Evolutionary conservation across 2,329 filamentous ascomycete genomes (phyloP).

Genomic region (Fusarium phyllophilum): DNA sequence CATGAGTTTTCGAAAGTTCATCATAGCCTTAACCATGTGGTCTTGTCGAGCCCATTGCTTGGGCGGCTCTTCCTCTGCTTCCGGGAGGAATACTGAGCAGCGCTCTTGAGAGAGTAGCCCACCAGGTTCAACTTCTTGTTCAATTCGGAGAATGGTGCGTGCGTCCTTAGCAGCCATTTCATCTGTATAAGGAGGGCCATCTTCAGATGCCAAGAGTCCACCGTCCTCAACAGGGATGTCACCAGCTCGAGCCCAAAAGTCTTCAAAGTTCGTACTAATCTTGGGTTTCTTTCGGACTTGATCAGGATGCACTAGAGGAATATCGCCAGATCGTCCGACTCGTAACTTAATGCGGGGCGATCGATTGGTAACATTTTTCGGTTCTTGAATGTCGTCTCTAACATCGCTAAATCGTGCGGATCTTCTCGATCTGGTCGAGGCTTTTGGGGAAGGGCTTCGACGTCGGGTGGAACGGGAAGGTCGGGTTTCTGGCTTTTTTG

Average conservation of each 20-base stretch:
- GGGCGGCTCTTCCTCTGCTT: slow-evolving; percentile 76
- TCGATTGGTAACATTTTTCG: slow-evolving; percentile 41
- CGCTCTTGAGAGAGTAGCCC: slow-evolving; percentile 76
- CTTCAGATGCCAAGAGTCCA: slow-evolving; percentile 64
- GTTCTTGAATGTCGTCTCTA: slow-evolving; percentile 23
- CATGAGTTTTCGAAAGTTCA: slow-evolving; percentile 84
- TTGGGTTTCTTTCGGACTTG: slow-evolving; percentile 65
- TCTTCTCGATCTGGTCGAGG: slow-evolving; percentile 56
- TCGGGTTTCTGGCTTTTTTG: slow-evolving; percentile 47
- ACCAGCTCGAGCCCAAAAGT: slow-evolving; percentile 65
- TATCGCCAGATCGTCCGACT: slow-evolving; percentile 49
- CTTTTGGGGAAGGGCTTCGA: slow-evolving; percentile 55
- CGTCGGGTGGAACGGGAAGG: slow-evolving; percentile 51
- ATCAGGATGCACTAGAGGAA: slow-evolving; percentile 69
- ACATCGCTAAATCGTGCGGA: slow-evolving; percentile 53
- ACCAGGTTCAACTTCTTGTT: slow-evolving; percentile 78
- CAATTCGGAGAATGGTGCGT: slow-evolving; percentile 72
- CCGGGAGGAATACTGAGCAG: slow-evolving; percentile 78
- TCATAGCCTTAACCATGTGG: slow-evolving; percentile 81
- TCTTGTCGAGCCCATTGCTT: slow-evolving; percentile 89
- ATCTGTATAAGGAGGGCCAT: slow-evolving; percentile 66
- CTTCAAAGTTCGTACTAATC: slow-evolving; percentile 64
- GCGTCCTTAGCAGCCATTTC: slow-evolving; percentile 76
- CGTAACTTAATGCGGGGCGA: slow-evolving; percentile 62
- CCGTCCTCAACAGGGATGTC: slow-evolving; percentile 67